Conservation (phyloP, 2,329 filamentous ascomycete species). For the Karstenula rhodostoma region DNA sequence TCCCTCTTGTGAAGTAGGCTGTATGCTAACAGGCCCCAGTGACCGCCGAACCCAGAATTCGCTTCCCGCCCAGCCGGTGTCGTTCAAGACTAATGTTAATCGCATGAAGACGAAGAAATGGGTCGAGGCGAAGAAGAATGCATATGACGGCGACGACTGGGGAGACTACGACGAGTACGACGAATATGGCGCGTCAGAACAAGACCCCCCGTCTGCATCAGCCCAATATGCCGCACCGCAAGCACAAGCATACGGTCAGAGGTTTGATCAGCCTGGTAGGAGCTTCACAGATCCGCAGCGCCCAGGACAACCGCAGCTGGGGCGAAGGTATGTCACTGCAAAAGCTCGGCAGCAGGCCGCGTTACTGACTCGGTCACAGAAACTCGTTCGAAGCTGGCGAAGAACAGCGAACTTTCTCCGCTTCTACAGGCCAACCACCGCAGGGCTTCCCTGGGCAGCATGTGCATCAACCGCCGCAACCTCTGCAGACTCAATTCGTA, state of each 20-base stretch:
- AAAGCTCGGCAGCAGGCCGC: background rate
- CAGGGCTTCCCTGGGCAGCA: slow-evolving; percentile 20
- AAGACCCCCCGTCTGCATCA: slow-evolving; percentile 52
- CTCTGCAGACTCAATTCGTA: slow-evolving; percentile 19
- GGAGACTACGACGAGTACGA: slow-evolving; percentile 70
- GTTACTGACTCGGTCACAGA: slow-evolving; percentile 12
- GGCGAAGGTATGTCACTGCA: slow-evolving; percentile 28
- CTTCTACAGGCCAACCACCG: slow-evolving; percentile 33
- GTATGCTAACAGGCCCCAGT: slow-evolving; percentile 22
- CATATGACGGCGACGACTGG: slow-evolving; percentile 95
- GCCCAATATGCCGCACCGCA: slow-evolving; percentile 44
- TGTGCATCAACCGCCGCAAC: slow-evolving; percentile 22
- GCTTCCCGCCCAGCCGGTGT: slow-evolving; percentile 55
- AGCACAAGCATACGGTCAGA: slow-evolving; percentile 54
- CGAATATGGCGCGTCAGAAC: slow-evolving; percentile 60
- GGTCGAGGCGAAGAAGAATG: slow-evolving; percentile 86
- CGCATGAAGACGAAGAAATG: slow-evolving; percentile 93
- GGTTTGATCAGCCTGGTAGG: slow-evolving; percentile 36
- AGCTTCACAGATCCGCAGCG: slow-evolving; percentile 54
- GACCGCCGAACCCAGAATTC: slow-evolving; percentile 37
- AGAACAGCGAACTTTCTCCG: slow-evolving; percentile 60
- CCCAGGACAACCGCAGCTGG: slow-evolving; percentile 33
- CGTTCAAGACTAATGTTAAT: slow-evolving; percentile 86
- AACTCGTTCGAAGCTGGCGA: slow-evolving; percentile 66
- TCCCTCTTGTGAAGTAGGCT: background rate